Percentiles rank a stretch among this genome's conserved stretches.
Evolutionary conservation across 2,329 filamentous ascomycete species (phyloP).

Genomic region (Ascochyta viciae-villosae): DNA sequence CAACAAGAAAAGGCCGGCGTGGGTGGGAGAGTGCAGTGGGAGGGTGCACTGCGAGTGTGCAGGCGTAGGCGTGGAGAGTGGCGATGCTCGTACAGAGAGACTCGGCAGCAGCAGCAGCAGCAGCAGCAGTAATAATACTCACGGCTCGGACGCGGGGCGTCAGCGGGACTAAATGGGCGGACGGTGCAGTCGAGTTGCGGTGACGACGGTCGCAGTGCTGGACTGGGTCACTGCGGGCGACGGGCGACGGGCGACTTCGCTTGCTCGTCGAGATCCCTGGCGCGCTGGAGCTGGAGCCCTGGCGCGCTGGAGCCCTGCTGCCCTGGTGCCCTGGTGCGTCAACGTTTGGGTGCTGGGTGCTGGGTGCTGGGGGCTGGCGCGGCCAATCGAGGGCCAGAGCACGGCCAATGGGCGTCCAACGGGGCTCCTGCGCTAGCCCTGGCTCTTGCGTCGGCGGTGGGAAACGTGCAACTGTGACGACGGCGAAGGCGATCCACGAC

Average conservation of each 20-base stretch:
- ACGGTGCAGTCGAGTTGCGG: constrained; percentile 28
- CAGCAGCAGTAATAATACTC: constrained; percentile 1
- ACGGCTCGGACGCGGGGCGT: constrained; percentile 21
- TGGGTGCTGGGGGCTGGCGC: constrained; percentile 24
- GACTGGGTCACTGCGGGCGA: background rate
- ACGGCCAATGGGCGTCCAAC: too few relatives aligned
- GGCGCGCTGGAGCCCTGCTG: background rate
- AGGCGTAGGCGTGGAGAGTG: background rate
- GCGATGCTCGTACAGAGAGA: constrained; percentile 5
- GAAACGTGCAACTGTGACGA: constrained; percentile 26
- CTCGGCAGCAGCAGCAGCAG: constrained; percentile 1
- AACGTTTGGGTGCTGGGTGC: too few relatives aligned
- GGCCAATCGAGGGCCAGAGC: constrained; percentile 20
- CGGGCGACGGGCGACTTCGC: constrained; percentile 15
- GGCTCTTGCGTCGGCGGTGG: constrained; percentile 28
- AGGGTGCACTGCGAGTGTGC: too few relatives aligned
- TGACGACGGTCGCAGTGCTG: constrained; percentile 29
- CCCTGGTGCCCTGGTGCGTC: background rate
- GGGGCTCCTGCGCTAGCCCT: constrained; percentile 29
- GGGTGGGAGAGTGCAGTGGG: too few relatives aligned
- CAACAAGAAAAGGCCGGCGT: too few relatives aligned
- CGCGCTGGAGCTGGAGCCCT: background rate
- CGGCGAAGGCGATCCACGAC: constrained; percentile 15
- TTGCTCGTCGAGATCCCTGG: constrained; percentile 26
- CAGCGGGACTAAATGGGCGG: constrained; percentile 29